Evolutionary conservation across 179 eudicot genomes (phyloP).

Genomic region (Beta lomatogona): DNA sequence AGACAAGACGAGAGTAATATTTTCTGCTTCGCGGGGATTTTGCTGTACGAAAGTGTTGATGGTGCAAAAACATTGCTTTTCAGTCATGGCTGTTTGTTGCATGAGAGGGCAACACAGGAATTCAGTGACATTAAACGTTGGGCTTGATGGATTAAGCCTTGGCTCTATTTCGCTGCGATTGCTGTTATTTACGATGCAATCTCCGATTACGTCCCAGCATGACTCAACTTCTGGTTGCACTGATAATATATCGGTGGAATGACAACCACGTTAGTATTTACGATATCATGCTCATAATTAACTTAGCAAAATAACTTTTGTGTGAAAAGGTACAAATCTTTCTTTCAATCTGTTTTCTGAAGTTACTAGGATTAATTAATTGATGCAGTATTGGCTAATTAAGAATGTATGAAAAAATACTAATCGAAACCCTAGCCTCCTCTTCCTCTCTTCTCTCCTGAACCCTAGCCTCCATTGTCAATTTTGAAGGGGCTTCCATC

Average conservation of each 20-base stretch:
- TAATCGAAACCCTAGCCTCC: too few relatives aligned
- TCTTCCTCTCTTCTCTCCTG: too few relatives aligned
- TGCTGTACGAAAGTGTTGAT: not conserved
- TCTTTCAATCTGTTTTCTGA: too few relatives aligned
- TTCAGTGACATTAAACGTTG: not conserved
- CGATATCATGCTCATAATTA: too few relatives aligned
- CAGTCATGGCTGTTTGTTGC: not conserved
- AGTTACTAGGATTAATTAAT: too few relatives aligned
- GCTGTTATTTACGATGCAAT: not conserved
- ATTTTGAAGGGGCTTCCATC: too few relatives aligned
- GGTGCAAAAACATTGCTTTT: slow-evolving; percentile 19
- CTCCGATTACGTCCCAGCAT: not conserved
- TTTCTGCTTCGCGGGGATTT: not conserved
- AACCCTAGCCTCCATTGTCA: too few relatives aligned
- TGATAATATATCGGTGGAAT: not conserved
- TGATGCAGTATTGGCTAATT: too few relatives aligned
- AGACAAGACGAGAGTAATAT: not conserved
- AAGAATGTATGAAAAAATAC: too few relatives aligned
- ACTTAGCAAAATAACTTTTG: too few relatives aligned
- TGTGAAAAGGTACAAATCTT: too few relatives aligned
- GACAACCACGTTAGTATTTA: too few relatives aligned
- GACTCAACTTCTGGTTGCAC: not conserved
- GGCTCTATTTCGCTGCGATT: not conserved
- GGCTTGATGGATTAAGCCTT: not conserved
- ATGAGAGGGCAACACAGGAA: slow-evolving; percentile 9